Conservation (phyloP, 805 yeast genomes). For the Saturnispora kantuleensis region DNA sequence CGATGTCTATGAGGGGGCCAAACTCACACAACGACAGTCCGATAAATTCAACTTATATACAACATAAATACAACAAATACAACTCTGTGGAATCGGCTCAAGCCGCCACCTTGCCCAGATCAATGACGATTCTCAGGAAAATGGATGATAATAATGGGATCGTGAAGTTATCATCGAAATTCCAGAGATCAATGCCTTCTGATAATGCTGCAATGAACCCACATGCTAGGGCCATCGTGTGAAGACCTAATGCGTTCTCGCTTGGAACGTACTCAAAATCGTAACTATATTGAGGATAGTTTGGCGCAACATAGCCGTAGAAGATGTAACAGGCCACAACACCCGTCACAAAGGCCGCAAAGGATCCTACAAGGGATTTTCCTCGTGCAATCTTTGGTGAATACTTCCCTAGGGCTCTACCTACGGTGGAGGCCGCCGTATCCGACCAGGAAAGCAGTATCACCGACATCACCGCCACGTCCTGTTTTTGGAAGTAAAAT, state of each 20-base stretch:
- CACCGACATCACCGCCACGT: slow-evolving; percentile 66
- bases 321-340: slow-evolving; percentile 51
- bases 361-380: slow-evolving; percentile 83
- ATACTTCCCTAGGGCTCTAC: slow-evolving; percentile 73
- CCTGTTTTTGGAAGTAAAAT: slow-evolving; percentile 65
- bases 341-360: slow-evolving; percentile 78
- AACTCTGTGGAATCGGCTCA: not conserved
- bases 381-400: slow-evolving; percentile 68
- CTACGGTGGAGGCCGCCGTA: slow-evolving; percentile 92
- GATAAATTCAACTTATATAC: too few relatives aligned
- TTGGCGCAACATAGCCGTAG: slow-evolving; percentile 68
- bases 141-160: slow-evolving; percentile 80
- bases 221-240: slow-evolving; percentile 44
- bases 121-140: slow-evolving; percentile 32
- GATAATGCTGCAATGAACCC: slow-evolving; percentile 82
- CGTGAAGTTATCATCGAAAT: slow-evolving; percentile 87
- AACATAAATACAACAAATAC: not conserved
- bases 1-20: not conserved
- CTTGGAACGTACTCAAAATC: slow-evolving; percentile 55
- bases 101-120: slow-evolving; percentile 10
- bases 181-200: slow-evolving; percentile 70
- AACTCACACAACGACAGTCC: not conserved
- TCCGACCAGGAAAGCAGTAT: slow-evolving; percentile 92
- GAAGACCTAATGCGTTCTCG: slow-evolving; percentile 46
- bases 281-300: slow-evolving; percentile 40